phyloP scores from a whole-genome alignment of 768 basidiomycete genomes.

The Gyrodon lividus region DNA sequence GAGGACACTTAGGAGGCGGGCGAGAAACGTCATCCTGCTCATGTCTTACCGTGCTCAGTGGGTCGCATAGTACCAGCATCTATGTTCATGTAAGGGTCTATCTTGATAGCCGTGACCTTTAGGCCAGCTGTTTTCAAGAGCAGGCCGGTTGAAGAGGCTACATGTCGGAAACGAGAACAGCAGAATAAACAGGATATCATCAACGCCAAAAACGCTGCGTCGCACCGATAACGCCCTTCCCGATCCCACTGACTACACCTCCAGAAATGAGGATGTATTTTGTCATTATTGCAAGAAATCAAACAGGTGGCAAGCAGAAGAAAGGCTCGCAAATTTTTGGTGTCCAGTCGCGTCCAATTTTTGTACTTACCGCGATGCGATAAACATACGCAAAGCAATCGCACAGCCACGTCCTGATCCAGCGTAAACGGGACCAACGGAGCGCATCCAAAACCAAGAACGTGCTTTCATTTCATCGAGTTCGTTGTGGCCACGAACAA shows the following conservation, averaged over 20 bases:
- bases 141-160: constrained; percentile 95
- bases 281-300: constrained; percentile 53
- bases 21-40: constrained; percentile 2
- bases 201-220: constrained; percentile 17
- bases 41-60: constrained; percentile 86
- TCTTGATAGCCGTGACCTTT: constrained; percentile 99
- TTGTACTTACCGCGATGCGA: constrained; percentile 3
- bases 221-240: constrained; percentile 98
- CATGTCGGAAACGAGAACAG: constrained; percentile 17
- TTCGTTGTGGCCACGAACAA: too few relatives aligned
- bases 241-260: constrained; percentile 97
- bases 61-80: constrained; percentile 99
- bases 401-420: constrained; percentile 9
- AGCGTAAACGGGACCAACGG: too few relatives aligned
- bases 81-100: constrained; percentile 99
- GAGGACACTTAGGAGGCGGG: constrained; percentile 20
- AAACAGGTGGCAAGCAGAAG: constrained; percentile 8
- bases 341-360: constrained; percentile 14
- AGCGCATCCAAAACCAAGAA: background rate
- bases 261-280: constrained; percentile 97
- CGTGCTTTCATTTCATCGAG: background rate
- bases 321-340: constrained; percentile 7
- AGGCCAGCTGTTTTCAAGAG: constrained; percentile 93
- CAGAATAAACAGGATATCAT: constrained; percentile 20
- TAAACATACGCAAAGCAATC: constrained; percentile 2